phyloP scores from a whole-genome alignment of 2,329 filamentous ascomycete genomes.

The Penicillium sp. region DNA sequence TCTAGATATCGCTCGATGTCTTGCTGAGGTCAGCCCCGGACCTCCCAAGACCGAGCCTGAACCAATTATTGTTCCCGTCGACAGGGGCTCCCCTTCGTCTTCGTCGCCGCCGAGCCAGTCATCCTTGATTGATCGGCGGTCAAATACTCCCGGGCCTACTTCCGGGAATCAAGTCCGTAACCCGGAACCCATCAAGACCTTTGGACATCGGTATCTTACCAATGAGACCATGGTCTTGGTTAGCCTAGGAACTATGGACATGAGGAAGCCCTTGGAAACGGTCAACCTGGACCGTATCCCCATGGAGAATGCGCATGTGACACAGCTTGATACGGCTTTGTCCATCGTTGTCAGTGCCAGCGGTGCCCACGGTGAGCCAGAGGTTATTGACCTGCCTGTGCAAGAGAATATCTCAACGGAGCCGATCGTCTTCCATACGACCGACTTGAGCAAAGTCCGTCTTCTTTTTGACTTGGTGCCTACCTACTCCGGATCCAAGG shows the following conservation, averaged over 20 bases:
- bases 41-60: constrained; percentile 40
- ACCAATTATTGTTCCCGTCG: constrained; percentile 37
- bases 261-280: constrained; percentile 76
- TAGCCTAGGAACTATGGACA: constrained; percentile 92
- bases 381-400: constrained; percentile 87
- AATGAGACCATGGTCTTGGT: constrained; percentile 88
- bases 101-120: constrained; percentile 41
- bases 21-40: constrained; percentile 62
- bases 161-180: constrained; percentile 45
- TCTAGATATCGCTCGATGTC: constrained; percentile 72
- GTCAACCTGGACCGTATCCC: constrained; percentile 89
- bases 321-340: constrained; percentile 89
- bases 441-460: constrained; percentile 78
- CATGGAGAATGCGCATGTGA: constrained; percentile 83
- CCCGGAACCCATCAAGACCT: constrained; percentile 85
- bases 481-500: constrained; percentile 81
- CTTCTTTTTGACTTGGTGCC: constrained; percentile 93
- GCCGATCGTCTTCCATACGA: constrained; percentile 84
- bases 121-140: constrained; percentile 49
- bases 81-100: constrained; percentile 37
- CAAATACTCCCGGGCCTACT: constrained; percentile 36
- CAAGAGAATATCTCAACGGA: constrained; percentile 94
- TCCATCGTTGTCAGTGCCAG: constrained; percentile 87
- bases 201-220: constrained; percentile 92
- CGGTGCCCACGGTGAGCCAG: constrained; percentile 83